Percentiles rank a stretch among this genome's conserved stretches.
Conservation (phyloP, 2,329 filamentous ascomycete genomes). For the Beauveria pseudobassiana region DNA sequence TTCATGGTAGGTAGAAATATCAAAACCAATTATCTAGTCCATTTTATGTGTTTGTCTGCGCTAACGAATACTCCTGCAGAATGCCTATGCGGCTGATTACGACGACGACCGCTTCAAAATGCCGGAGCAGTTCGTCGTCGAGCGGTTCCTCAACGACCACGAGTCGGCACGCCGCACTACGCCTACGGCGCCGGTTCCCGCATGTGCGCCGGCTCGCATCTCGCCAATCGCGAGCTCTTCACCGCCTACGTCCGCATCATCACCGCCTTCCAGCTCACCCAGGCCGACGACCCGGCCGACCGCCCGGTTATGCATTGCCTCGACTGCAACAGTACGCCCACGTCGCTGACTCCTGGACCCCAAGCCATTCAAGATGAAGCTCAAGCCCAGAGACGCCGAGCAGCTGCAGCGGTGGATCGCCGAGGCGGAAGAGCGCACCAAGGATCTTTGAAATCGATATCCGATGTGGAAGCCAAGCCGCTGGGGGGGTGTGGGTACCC, state of each 20-base stretch:
- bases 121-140: conserved; percentile 57
- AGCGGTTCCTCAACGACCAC: conserved; percentile 56
- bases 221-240: conserved; percentile 57
- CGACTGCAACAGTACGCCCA: conserved; percentile 49
- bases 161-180: conserved; percentile 52
- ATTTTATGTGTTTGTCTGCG: not conserved
- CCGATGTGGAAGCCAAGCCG: not conserved
- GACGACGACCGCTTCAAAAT: conserved; percentile 61
- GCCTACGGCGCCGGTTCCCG: conserved; percentile 55
- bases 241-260: conserved; percentile 53
- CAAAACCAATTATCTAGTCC: too few species aligned
- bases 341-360: conserved; percentile 54
- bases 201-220: conserved; percentile 56
- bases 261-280: conserved; percentile 48
- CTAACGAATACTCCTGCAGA: conserved; percentile 30
- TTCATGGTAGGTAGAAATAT: conserved; percentile 52
- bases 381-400: conserved; percentile 38
- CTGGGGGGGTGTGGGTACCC: not conserved
- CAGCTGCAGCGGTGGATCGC: conserved; percentile 44
- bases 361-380: conserved; percentile 54
- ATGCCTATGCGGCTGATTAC: conserved; percentile 68
- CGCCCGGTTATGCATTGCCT: conserved; percentile 48
- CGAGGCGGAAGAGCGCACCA: conserved; percentile 41
- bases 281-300: conserved; percentile 37
- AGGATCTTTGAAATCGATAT: conserved; percentile 28